Conservation (phyloP, 306 rosid genomes). For the Potentilla sterilis region DNA sequence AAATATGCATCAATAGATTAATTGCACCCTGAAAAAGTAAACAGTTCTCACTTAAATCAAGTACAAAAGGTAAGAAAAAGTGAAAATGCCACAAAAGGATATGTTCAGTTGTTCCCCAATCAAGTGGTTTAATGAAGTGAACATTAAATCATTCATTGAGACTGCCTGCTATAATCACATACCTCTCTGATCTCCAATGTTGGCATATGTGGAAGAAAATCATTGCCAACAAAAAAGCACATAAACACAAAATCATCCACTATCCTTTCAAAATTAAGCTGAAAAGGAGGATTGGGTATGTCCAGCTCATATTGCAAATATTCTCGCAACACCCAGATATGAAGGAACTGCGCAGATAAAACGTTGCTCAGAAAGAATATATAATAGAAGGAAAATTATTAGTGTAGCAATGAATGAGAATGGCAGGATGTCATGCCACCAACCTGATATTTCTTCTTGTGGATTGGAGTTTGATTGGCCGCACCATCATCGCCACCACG, state of each 20-base stretch:
- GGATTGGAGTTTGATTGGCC: constrained; percentile 70
- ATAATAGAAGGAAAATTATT: constrained; percentile 15
- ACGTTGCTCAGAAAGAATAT: constrained; percentile 22
- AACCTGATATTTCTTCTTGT: constrained; percentile 97
- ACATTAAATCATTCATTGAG: not conserved
- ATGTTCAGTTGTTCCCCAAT: not conserved
- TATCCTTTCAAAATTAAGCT: constrained; percentile 65
- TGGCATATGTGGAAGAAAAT: constrained; percentile 98
- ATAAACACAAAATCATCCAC: constrained; percentile 87
- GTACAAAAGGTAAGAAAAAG: constrained; percentile 12
- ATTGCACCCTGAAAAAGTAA: constrained; percentile 81
- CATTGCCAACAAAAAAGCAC: constrained; percentile 90
- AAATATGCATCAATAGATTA: constrained; percentile 85
- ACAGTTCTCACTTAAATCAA: constrained; percentile 21
- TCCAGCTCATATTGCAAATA: constrained; percentile 79
- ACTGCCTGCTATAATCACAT: constrained; percentile 33
- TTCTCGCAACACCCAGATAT: constrained; percentile 87
- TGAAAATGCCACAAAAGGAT: constrained; percentile 11
- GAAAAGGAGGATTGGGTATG: constrained; percentile 74
- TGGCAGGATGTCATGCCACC: constrained; percentile 26
- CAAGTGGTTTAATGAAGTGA: not conserved
- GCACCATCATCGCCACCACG: constrained; percentile 63
- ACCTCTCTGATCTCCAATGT: constrained; percentile 97
- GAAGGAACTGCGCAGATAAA: constrained; percentile 58
- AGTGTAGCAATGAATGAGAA: constrained; percentile 24